Evolutionary conservation across 768 basidiomycete genomes (phyloP), one percentile per base, ranked within the genome.

Genomic region (Tubosaeta brunneosetosa): DNA sequence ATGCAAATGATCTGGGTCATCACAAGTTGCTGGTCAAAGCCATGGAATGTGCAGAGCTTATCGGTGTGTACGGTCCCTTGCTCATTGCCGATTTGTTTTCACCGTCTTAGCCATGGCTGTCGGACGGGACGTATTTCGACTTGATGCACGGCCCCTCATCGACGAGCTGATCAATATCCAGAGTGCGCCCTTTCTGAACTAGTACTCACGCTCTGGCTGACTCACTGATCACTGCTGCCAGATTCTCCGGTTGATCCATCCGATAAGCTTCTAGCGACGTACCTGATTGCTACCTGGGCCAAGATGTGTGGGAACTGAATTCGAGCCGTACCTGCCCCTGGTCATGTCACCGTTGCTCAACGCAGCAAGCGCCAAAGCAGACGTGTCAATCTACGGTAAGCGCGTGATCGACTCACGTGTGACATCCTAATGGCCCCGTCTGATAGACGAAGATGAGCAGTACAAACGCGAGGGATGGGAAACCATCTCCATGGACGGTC

Each of bases 11-110:
- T 6, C 65, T 77, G 1, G 83, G 85, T 47, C 85, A 88, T 65
- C 73, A 77, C 25, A 85, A 84, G 63, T 61, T 94, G 47, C 75
- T 88, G 22, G 79, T 83, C 37, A 91, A 93, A 63, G 89, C 90
- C 1, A 93, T 95, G 88, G 92, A 94, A 64, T 93, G 91, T 66
- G 91, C 89, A 0, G 88, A 88, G 8, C 73, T 92, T 19, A 86
- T 91, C 55, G 91, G 91, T 91, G 37, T 16, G 81, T 67, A 22
- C 41, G 32, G 42, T 12, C 16, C 32, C n/a, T 16, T 36, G 45
- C 22, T 22, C 22, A 22, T 22, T 22, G 22, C 22, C 22, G 22
- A 22, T 22, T 27, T 47, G 38, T 55, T 31, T 36, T 40, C 17
- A 19, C 29, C 8, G 38, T 29, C 22, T 37, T 53, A 93, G 91